Conservation (phyloP, 2,329 filamentous ascomycete genomes). For the Dryadomyces quercivorus region DNA sequence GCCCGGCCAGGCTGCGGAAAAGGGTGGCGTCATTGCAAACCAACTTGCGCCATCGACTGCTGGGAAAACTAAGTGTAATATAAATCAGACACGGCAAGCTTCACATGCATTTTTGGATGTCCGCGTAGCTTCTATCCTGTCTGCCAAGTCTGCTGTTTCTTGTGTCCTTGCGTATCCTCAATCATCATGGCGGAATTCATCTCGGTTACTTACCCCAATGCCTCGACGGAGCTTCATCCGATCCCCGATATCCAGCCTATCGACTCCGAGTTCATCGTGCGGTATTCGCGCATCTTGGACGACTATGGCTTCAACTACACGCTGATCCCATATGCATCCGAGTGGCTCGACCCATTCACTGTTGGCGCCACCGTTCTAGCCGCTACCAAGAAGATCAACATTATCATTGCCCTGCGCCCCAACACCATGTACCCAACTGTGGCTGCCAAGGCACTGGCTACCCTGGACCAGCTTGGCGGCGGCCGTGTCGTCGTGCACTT, state of each 20-base stretch:
- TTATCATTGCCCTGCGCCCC: constrained; percentile 49
- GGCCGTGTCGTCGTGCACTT: constrained; percentile 46
- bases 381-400: constrained; percentile 44
- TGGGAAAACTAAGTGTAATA: not conserved
- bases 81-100: not conserved
- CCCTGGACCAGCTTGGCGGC: constrained; percentile 46
- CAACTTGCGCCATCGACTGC: not conserved
- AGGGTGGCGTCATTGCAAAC: not conserved
- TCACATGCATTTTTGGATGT: no score
- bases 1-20: no score
- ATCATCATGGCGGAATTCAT: constrained; percentile 40
- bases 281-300: constrained; percentile 44
- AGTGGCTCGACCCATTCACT: constrained; percentile 43
- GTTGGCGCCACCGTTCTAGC: constrained; percentile 45
- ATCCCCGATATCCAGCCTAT: constrained; percentile 34
- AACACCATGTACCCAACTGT: constrained; percentile 52
- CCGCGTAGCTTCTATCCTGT: no score
- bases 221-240: constrained; percentile 41
- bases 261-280: constrained; percentile 41
- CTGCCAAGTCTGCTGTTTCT: not conserved
- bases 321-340: constrained; percentile 45
- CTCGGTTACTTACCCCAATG: constrained; percentile 42
- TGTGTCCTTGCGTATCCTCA: not conserved
- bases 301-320: constrained; percentile 52
- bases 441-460: constrained; percentile 48